A percentile compares a stretch with the other conserved stretches of the same genome.
Evolutionary conservation across 352 stramenopile genomes (phyloP).

Genomic region (Pythium phragmitis): DNA sequence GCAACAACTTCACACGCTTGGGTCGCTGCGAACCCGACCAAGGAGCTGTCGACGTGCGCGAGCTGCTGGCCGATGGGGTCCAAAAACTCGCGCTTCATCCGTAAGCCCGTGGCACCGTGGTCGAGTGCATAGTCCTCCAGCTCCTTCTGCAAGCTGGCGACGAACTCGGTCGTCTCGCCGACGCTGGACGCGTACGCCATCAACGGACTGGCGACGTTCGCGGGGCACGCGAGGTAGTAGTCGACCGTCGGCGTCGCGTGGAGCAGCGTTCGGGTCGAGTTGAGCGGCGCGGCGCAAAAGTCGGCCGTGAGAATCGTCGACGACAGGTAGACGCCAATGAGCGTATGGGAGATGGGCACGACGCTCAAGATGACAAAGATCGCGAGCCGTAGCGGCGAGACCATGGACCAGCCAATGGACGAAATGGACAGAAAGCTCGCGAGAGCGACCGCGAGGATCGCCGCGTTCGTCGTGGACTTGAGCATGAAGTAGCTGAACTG

Average conservation of each 20-base stretch:
- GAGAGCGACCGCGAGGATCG: constrained; percentile 71
- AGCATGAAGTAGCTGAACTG: constrained; percentile 79
- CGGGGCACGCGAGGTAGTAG: constrained; percentile 68
- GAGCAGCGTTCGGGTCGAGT: constrained; percentile 61
- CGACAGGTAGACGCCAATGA: constrained; percentile 77
- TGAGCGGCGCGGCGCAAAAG: constrained; percentile 70
- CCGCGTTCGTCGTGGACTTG: constrained; percentile 76
- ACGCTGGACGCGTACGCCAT: constrained; percentile 32
- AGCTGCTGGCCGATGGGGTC: constrained; percentile 65
- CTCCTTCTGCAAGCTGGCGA: constrained; percentile 42
- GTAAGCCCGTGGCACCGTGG: constrained; percentile 47
- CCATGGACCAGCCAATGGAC: constrained; percentile 80
- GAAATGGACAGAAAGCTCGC: constrained; percentile 79
- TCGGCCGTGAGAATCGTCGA: constrained; percentile 81
- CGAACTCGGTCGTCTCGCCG: constrained; percentile 29
- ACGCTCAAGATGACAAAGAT: constrained; percentile 77
- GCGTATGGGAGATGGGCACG: constrained; percentile 75
- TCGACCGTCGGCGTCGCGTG: constrained; percentile 41
- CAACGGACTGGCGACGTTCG: constrained; percentile 57
- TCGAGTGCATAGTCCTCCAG: constrained; percentile 49
- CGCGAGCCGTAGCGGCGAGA: constrained; percentile 65
- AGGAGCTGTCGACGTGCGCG: constrained; percentile 24
- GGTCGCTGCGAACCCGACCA: constrained; percentile 39
- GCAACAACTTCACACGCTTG: constrained; percentile 56
- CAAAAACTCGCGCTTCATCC: constrained; percentile 74